These are phyloP conservation scores for Fusarium subglutinans DNA, from an alignment of 2,329 filamentous ascomycete genomes.

Conservation along the genomic window DNA sequence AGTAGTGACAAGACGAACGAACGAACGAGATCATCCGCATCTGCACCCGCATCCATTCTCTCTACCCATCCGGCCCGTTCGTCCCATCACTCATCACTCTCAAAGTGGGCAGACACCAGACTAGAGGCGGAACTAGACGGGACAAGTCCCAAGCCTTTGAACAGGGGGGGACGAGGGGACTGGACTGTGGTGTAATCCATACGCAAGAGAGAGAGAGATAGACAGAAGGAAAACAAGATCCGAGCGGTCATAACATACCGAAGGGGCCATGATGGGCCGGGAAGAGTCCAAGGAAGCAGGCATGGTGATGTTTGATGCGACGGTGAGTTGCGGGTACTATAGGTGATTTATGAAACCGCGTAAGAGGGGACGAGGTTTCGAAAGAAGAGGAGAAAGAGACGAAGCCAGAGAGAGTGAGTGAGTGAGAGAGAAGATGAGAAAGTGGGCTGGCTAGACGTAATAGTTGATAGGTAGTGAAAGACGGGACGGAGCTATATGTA, in stretches of 20 bases:
- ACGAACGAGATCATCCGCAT: not conserved
- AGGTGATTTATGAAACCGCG: conserved; percentile 17
- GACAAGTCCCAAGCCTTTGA: conserved; percentile 13
- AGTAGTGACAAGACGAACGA: not conserved
- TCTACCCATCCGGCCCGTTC: not conserved
- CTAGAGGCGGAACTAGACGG: conserved; percentile 28
- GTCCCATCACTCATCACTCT: conserved; percentile 1
- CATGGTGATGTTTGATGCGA: conserved; percentile 52
- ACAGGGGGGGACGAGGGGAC: not conserved
- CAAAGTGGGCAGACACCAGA: conserved; percentile 30
- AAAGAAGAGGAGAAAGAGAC: conserved; percentile 6
- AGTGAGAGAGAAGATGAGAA: not conserved
- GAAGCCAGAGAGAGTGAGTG: not conserved
- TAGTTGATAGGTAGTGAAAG: conserved; percentile 6
- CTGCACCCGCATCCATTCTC: not conserved
- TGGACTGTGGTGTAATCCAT: not conserved
- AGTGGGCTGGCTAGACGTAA: conserved; percentile 18
- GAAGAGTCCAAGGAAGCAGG: conserved; percentile 68
- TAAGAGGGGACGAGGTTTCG: conserved; percentile 15
- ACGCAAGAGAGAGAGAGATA: not conserved
- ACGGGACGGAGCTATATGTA: conserved; percentile 14
- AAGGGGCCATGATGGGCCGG: conserved; percentile 70
- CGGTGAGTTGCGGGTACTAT: conserved; percentile 24
- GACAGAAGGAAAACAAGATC: conserved; percentile 16
- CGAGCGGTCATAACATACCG: conserved; percentile 58